Evolutionary conservation across 2,329 filamentous ascomycete species (phyloP).

Genomic region (Diaporthe ilicicola): DNA sequence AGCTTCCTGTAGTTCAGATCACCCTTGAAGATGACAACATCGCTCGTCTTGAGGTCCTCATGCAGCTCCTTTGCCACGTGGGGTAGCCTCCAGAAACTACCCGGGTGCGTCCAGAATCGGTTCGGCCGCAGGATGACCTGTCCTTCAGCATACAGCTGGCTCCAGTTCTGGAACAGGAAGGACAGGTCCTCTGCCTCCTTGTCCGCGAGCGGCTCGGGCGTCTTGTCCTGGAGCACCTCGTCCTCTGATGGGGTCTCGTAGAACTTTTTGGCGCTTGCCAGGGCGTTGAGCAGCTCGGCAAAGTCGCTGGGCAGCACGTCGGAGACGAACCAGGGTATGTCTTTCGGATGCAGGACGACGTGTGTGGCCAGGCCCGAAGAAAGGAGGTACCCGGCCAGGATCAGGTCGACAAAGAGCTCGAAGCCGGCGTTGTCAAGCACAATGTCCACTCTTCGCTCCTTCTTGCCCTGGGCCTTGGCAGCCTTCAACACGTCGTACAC

Average conservation of each 20-base stretch:
- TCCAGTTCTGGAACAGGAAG: constrained; percentile 87
- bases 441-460: constrained; percentile 85
- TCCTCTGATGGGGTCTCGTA: constrained; percentile 81
- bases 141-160: constrained; percentile 80
- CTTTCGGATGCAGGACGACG: constrained; percentile 91
- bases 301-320: constrained; percentile 93
- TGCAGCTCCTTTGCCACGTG: constrained; percentile 71
- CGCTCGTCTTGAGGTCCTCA: constrained; percentile 81
- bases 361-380: constrained; percentile 85
- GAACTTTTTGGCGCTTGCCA: constrained; percentile 81
- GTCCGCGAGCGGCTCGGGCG: constrained; percentile 69
- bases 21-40: constrained; percentile 95
- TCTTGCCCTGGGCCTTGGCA: constrained; percentile 41
- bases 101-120: constrained; percentile 87
- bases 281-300: constrained; percentile 77
- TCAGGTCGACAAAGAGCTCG: constrained; percentile 93
- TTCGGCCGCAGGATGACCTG: constrained; percentile 85
- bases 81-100: constrained; percentile 90
- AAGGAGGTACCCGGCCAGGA: constrained; percentile 89
- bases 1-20: constrained; percentile 97
- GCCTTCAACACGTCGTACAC: constrained; percentile 41
- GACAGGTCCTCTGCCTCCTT: constrained; percentile 72
- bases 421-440: constrained; percentile 98
- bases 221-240: constrained; percentile 63
- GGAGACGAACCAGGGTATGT: constrained; percentile 97